Base-by-base conservation (phyloP, 768 basidiomycete species). In the Gloeopeniophorella convolvens region DNA sequence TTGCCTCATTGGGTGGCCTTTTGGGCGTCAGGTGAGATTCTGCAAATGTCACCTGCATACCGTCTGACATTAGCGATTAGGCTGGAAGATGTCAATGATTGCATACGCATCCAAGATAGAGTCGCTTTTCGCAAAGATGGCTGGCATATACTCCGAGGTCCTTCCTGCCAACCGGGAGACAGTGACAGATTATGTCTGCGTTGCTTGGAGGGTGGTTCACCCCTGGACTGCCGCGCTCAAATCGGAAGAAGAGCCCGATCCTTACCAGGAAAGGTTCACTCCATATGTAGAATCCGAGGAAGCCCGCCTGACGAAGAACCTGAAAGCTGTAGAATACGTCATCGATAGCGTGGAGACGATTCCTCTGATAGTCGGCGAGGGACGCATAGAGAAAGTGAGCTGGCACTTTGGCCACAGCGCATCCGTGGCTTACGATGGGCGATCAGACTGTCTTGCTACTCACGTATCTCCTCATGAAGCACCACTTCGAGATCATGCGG, bases 1-100 rank as follows among this genome's bases (percentile, higher is more conserved):
- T 39, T 68, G n/a, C 57, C 56, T 2, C 65, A 62, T 41, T 68
- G 67, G 67, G 36, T 66, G 2, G 60, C 63, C 4, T 68, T 62
- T 44, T 67, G 65, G 65, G 65, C 66, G 28, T 41, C 37, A 30
- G 55, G 55, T 56, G n/a, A n/a, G 24, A 42, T 26, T 5, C 13
- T 12, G 18, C 5, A 18, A 10, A n/a, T 23, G 20, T 4, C 44
- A n/a, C n/a, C 12, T 20, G 8, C n/a, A 23, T 9, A 18, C 5
- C 3, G 9, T 20, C 23, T 2, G 20, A 9, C 28, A 48, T 9
- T 24, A 11, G 8, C 5, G 2, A 9, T 3, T 23, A 56, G 55
- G 55, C 48, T 56, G 39, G 28, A 44, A 9, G 26, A 12, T 27
- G 4, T 48, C 55, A 4, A 30, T 56, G 13, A 56, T 48, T 3